Percentiles rank a stretch among this genome's conserved stretches.
Conservation (phyloP, 2,329 filamentous ascomycete genomes). For the Amauroascus niger region DNA sequence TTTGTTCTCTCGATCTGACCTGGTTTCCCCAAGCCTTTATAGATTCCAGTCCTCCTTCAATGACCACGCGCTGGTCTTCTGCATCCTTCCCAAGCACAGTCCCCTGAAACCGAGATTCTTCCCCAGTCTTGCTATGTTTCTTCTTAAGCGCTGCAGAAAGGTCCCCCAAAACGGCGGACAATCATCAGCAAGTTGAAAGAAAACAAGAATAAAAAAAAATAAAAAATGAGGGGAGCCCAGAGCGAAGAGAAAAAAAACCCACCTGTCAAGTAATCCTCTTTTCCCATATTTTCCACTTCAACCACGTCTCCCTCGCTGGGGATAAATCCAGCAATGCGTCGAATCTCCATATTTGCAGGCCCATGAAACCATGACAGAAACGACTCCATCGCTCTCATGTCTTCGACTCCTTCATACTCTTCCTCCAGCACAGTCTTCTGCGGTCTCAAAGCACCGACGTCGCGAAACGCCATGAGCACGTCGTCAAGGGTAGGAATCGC, state of each 20-base stretch:
- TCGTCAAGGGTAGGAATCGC: conserved; percentile 60
- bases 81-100: conserved; percentile 67
- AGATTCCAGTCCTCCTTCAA: conserved; percentile 66
- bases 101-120: conserved; percentile 75
- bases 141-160: conserved; percentile 67
- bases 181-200: too few relatives aligned
- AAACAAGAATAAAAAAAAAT: too few relatives aligned
- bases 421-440: conserved; percentile 59
- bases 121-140: conserved; percentile 81
- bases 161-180: too few relatives aligned
- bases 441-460: conserved; percentile 65
- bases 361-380: conserved; percentile 74
- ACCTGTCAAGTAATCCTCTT: conserved; percentile 62
- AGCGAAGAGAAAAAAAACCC: conserved; percentile 20
- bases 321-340: conserved; percentile 66
- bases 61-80: conserved; percentile 61
- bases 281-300: conserved; percentile 43
- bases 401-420: conserved; percentile 60
- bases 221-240: neutral
- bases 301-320: conserved; percentile 45
- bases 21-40: conserved; percentile 54
- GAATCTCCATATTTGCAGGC: conserved; percentile 65
- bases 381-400: conserved; percentile 63
- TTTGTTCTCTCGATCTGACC: conserved; percentile 27
- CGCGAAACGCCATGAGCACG: conserved; percentile 74